phyloP scores from a whole-genome alignment of 768 basidiomycete genomes.

The Lactifluus volemus region DNA sequence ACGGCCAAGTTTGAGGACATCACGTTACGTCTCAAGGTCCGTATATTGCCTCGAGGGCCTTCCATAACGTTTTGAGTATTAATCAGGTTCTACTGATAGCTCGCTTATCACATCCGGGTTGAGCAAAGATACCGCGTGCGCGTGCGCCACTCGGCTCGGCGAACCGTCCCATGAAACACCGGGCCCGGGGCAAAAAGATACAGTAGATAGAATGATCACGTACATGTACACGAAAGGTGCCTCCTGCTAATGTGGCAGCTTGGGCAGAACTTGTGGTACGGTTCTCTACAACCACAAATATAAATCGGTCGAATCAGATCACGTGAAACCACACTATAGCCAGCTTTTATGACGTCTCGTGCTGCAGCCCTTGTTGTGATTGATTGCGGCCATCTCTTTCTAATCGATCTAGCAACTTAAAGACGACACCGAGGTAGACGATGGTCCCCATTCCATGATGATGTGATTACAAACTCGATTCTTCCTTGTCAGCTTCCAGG shows the following conservation, averaged over 20 bases:
- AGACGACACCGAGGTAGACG: neutral
- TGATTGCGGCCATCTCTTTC: neutral
- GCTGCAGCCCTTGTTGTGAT: neutral
- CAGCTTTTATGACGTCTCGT: too few relatives aligned
- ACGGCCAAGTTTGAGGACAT: slow-evolving; percentile 10
- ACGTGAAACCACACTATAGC: too few relatives aligned
- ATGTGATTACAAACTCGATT: neutral
- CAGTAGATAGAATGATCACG: too few relatives aligned
- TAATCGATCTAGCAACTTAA: neutral
- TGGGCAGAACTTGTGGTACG: too few relatives aligned
- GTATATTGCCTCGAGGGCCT: neutral
- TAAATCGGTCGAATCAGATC: too few relatives aligned
- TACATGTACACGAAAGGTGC: too few relatives aligned
- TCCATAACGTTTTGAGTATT: neutral
- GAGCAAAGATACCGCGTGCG: slow-evolving; percentile 14
- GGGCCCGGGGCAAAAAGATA: too few relatives aligned
- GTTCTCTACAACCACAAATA: too few relatives aligned
- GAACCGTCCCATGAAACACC: neutral
- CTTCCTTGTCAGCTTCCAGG: neutral
- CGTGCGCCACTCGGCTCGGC: slow-evolving; percentile 4
- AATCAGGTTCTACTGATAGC: neutral
- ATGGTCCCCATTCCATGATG: neutral
- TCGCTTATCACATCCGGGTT: slow-evolving; percentile 6
- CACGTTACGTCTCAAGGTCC: slow-evolving; percentile 9
- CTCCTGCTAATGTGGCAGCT: too few relatives aligned